phyloP scores from a whole-genome alignment of 2,329 filamentous ascomycete genomes.

The Nothophaeocryptopus gaeumannii region DNA sequence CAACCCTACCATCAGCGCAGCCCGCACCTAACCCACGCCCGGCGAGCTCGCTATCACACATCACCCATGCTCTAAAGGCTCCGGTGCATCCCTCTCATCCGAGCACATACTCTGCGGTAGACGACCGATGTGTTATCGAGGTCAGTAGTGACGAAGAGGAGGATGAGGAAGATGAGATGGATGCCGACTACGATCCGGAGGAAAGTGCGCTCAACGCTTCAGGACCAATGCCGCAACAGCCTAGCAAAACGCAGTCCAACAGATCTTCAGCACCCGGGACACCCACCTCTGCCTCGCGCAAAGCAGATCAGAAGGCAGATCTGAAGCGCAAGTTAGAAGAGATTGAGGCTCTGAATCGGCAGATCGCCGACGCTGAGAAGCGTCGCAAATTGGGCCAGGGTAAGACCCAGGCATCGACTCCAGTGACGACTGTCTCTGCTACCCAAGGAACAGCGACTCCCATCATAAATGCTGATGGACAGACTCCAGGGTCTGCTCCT shows the following conservation, averaged over 20 bases:
- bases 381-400: slow-evolving; percentile 35
- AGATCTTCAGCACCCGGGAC: slow-evolving; percentile 21
- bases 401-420: not conserved
- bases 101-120: slow-evolving; percentile 33
- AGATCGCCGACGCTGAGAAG: slow-evolving; percentile 43
- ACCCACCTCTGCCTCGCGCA: slow-evolving; percentile 4
- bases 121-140: slow-evolving; percentile 72
- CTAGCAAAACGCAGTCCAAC: not conserved
- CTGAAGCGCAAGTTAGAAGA: slow-evolving; percentile 24
- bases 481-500: too few species aligned
- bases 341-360: slow-evolving; percentile 26
- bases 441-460: too few species aligned
- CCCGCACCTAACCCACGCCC: too few species aligned
- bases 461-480: too few species aligned
- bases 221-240: not conserved
- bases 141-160: slow-evolving; percentile 70
- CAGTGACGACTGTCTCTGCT: too few species aligned
- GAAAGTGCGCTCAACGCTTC: not conserved
- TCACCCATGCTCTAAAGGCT: too few species aligned
- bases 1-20: too few species aligned
- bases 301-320: slow-evolving; percentile 1
- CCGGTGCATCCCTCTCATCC: too few species aligned
- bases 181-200: slow-evolving; percentile 17
- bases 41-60: too few species aligned
- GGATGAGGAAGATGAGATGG: slow-evolving; percentile 38